Evolutionary conservation across 176 grass and related monocot species (phyloP), one percentile per base, ranked within the genome.

Genomic region (Phragmites australis): DNA sequence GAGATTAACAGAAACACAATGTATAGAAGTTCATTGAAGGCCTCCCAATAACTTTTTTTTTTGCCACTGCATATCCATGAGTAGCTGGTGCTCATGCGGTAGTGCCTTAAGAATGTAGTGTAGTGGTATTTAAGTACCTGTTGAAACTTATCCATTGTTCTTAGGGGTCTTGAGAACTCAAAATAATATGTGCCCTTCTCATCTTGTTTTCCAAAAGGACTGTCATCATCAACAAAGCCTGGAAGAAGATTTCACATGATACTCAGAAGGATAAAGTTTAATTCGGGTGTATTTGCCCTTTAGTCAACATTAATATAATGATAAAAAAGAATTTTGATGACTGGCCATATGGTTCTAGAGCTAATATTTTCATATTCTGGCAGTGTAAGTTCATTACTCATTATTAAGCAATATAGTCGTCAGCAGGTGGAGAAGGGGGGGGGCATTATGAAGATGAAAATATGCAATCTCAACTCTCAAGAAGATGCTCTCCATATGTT

Each of bases 81-180:
- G 43, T 58, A 81, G 34, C 80, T 83, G 44, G 8, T 72, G 43
- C 54, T 76, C n/a, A 56, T 19, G 31, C 15, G 58, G 0, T 32
- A 87, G 46, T 50, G 40, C 18, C 65, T 53, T 72, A 66, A 72
- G 14, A 65, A 64, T 44, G 13, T 39, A 77, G 70, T 9, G 17
- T 46, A 45, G 21, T 23, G 27, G 26, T 62, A 60, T 25, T 68
- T 79, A 69, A 22, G 31, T 46, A 98, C 92, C 86, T 98, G 92
- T 75, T 98, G 95, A 63, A 95, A 95, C 47, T 76, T 86, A 78
- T 99, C 93, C 96, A 95, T 99, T 80, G 96, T 99, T 84, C 96
- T 89, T 56, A 99, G 65, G 25, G 96, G 86, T 59, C 96, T 99
- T 16, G 92, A 93, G 72, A 99, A 95, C 70, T 99, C 96, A 80